Evolutionary conservation across 2,329 filamentous ascomycete genomes (phyloP).

Genomic region (Dactylellina cionopaga): DNA sequence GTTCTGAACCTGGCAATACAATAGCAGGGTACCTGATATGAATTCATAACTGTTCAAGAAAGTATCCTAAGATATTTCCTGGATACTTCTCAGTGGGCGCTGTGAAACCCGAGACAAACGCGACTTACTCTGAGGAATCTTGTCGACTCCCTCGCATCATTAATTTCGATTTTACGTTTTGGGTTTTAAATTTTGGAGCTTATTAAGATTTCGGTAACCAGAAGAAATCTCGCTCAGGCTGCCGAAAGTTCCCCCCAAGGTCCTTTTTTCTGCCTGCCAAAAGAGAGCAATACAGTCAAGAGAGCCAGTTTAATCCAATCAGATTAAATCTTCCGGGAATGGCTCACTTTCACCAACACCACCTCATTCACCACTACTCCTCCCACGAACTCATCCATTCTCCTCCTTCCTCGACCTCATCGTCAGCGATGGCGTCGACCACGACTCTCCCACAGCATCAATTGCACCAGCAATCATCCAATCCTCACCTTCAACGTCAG

Average conservation of each 20-base stretch:
- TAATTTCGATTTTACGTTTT: slow-evolving; percentile 41
- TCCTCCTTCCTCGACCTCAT: slow-evolving; percentile 51
- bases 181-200: slow-evolving; percentile 27
- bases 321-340: slow-evolving; percentile 52
- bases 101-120: slow-evolving; percentile 18
- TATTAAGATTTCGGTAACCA: slow-evolving; percentile 43
- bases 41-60: too few species aligned
- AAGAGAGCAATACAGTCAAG: slow-evolving; percentile 45
- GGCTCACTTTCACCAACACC: slow-evolving; percentile 48
- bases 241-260: slow-evolving; percentile 37
- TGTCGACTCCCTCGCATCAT: slow-evolving; percentile 26
- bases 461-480: slow-evolving; percentile 50
- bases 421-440: slow-evolving; percentile 51
- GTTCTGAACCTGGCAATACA: slow-evolving; percentile 3
- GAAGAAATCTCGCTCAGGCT: slow-evolving; percentile 50
- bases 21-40: slow-evolving; percentile 1
- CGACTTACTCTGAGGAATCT: slow-evolving; percentile 12
- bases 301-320: slow-evolving; percentile 52
- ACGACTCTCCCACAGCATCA: slow-evolving; percentile 44
- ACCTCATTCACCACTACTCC: slow-evolving; percentile 50
- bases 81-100: background rate
- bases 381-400: slow-evolving; percentile 51
- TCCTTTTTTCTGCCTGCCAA: slow-evolving; percentile 47
- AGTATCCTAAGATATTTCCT: slow-evolving; percentile 10
- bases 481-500: slow-evolving; percentile 47